These are phyloP conservation scores for Plantago rigida DNA, from an alignment of 305 asterid species.

Conservation along the genomic window DNA sequence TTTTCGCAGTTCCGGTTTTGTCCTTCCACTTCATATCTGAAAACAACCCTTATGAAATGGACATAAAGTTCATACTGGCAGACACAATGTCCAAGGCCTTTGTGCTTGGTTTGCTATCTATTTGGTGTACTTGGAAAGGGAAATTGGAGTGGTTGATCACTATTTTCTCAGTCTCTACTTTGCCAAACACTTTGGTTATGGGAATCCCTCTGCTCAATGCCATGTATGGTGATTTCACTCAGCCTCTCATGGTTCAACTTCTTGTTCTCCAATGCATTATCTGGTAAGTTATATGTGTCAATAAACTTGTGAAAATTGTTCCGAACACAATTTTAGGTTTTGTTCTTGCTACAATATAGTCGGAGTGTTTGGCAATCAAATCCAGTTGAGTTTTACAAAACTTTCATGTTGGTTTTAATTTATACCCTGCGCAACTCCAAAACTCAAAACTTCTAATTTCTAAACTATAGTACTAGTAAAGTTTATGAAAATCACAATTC, in stretches of 20 bases:
- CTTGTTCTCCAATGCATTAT: slow-evolving; percentile 71
- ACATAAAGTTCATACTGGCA: slow-evolving; percentile 46
- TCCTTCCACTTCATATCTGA: slow-evolving; percentile 68
- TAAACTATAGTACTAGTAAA: too few species aligned
- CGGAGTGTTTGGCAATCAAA: too few species aligned
- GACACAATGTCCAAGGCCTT: slow-evolving; percentile 47
- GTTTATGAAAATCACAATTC: too few species aligned
- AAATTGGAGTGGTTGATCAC: slow-evolving; percentile 58
- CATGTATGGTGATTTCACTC: slow-evolving; percentile 65
- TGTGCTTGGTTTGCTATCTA: slow-evolving; percentile 32
- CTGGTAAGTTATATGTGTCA: slow-evolving; percentile 30
- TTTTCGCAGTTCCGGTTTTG: slow-evolving; percentile 57
- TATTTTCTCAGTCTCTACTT: slow-evolving; percentile 53
- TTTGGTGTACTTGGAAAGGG: slow-evolving; percentile 35
- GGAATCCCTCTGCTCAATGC: slow-evolving; percentile 68
- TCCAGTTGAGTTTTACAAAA: too few species aligned
- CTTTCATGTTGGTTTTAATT: too few species aligned
- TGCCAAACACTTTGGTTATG: slow-evolving; percentile 68
- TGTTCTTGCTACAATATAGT: too few species aligned
- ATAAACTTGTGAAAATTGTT: too few species aligned
- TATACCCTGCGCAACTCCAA: too few species aligned
- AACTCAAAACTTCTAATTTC: too few species aligned
- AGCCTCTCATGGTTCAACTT: slow-evolving; percentile 57
- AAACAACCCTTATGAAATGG: slow-evolving; percentile 66
- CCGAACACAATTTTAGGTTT: too few species aligned